Evolutionary conservation across 306 rosid species (phyloP).

Genomic region (Malus sylvestris): DNA sequence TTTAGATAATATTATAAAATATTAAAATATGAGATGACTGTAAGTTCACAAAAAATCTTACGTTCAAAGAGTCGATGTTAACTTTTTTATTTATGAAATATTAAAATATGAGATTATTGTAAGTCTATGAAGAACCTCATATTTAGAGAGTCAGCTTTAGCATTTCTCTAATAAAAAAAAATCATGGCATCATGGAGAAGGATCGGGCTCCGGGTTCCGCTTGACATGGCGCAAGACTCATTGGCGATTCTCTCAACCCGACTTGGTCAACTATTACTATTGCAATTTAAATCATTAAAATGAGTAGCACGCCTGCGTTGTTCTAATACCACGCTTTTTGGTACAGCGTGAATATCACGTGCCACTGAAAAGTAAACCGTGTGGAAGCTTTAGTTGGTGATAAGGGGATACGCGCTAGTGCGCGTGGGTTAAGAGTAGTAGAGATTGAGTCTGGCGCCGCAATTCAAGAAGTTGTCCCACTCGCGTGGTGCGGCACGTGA

Average conservation of each 20-base stretch:
- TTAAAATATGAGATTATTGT: too few species aligned
- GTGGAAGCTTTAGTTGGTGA: too few species aligned
- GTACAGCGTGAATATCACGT: not conserved
- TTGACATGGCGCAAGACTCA: constrained; percentile 11
- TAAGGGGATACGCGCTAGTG: not conserved
- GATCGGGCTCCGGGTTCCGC: constrained; percentile 4
- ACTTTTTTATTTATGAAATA: too few species aligned
- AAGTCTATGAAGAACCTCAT: rapidly evolving
- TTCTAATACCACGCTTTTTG: not conserved
- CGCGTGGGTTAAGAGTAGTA: not conserved
- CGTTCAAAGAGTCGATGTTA: too few species aligned
- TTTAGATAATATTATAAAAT: too few species aligned
- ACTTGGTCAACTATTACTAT: constrained; percentile 30
- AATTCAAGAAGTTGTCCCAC: constrained; percentile 30
- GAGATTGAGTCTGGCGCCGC: constrained; percentile 46
- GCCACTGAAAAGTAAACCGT: not conserved
- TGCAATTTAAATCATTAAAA: not conserved
- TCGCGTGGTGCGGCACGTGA: constrained; percentile 26
- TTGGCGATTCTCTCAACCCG: constrained; percentile 2
- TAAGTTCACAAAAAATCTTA: too few species aligned
- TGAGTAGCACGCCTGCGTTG: not conserved
- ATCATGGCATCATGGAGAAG: not conserved
- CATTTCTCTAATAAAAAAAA: not conserved
- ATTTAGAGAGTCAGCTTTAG: too few species aligned
- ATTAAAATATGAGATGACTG: too few species aligned